Conservation (phyloP, 2,329 filamentous ascomycete genomes). For the Colletotrichum aenigma region DNA sequence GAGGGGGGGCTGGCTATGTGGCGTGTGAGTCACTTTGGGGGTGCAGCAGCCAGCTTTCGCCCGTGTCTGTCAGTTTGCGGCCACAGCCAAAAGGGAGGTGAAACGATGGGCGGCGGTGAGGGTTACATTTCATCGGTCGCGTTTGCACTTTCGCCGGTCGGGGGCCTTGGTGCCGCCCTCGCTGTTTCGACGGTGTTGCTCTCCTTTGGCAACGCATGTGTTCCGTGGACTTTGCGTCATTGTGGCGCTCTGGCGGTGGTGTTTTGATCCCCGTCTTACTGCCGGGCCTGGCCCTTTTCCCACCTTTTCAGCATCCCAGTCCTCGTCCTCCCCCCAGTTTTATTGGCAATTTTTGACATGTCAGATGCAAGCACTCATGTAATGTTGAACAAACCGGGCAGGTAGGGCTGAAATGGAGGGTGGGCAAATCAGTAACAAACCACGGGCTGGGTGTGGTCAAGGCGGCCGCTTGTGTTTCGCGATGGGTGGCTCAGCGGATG, state of each 20-base stretch:
- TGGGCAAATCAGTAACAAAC: not conserved
- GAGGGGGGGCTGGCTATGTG: not conserved
- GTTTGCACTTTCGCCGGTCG: not conserved
- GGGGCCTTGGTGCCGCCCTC: not conserved
- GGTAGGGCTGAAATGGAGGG: not conserved
- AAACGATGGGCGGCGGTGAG: not conserved
- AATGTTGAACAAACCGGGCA: not conserved
- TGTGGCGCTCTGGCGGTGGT: not conserved
- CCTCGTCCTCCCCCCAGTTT: not conserved
- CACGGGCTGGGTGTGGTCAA: not conserved
- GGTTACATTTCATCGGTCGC: not conserved
- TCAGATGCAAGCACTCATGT: not conserved
- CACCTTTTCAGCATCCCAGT: not conserved
- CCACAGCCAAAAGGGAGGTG: not conserved
- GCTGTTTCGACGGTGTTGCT: not conserved
- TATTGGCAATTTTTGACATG: not conserved
- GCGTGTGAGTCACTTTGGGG: not conserved
- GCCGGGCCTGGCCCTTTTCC: not conserved
- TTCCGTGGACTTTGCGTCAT: constrained; percentile 1
- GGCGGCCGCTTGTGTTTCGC: constrained; percentile 1
- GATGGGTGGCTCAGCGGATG: not conserved
- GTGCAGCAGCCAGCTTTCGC: not conserved
- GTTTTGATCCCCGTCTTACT: not conserved
- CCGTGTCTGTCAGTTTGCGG: not conserved
- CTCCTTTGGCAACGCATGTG: not conserved